Evolutionary conservation across 2,329 filamentous ascomycete genomes (phyloP), one percentile per base, ranked within the genome.

Genomic region (Penicillium frequentans): DNA sequence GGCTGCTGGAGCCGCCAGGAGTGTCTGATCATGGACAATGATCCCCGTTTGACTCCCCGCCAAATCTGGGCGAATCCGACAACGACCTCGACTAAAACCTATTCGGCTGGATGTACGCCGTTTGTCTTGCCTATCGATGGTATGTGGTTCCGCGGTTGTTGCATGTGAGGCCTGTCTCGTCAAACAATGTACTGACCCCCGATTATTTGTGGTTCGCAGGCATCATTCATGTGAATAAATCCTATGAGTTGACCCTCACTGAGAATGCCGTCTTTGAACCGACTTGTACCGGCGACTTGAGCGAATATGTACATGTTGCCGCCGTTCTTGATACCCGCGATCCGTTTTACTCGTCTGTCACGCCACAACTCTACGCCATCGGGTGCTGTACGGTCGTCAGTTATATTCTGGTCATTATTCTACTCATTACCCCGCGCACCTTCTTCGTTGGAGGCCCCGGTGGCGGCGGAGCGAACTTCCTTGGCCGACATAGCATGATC

Each of bases 371-470:
- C 68, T 99, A 97, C 71, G 93, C 93, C 46, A 89, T 98, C 53
- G 92, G 92, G 55, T 90, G 92, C 16, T 91, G 91, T 19, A 98
- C 93, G 0, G 89, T 96, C 54, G 88, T 96, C 49, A 89, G 92
- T 49, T 98, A 96, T 77, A 89, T 96, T 71, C 85, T 98, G 47
- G 89, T 97, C 65, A 90, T 96, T 61, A 96, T 97, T 84, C 86
- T 98, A 37, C 86, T 96, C 70, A 92, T 97, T 67, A 96, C 92
- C 0, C 93, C 93, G n/a, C 87, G 93, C 51, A 96, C 95, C 3
- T 96, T 95, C 73, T 87, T 96, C 61, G 87, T 96, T 57, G 91
- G 91, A 53, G 91, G 91, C 23, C 77, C 82, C 5, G 81, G 82
- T 9, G 80, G 82, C 35, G 79, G 81, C 27, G 48, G 48, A 26